A percentile compares a stretch with the other conserved stretches of the same genome.
phyloP scores from a whole-genome alignment of 768 basidiomycete genomes.

The Leucosporidium scottii region DNA sequence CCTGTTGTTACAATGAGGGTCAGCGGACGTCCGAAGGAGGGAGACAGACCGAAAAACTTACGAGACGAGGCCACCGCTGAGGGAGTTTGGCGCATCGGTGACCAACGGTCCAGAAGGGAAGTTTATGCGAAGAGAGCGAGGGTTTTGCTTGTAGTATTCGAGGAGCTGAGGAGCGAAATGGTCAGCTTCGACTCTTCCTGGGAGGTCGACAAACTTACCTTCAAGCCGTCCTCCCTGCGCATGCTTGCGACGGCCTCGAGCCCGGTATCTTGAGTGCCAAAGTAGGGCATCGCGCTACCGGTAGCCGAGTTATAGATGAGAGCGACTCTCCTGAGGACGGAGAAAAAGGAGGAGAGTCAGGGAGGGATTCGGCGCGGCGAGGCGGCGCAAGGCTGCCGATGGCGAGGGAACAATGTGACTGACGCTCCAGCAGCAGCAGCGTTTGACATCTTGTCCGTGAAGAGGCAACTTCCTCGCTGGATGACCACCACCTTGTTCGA shows the following conservation, averaged over 20 bases:
- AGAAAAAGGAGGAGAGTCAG: neutral
- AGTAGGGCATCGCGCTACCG: neutral
- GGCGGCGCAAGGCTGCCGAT: neutral
- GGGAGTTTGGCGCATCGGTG: slow-evolving; percentile 4
- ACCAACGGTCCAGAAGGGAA: slow-evolving; percentile 21
- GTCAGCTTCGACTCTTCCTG: too few species aligned
- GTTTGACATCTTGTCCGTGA: slow-evolving; percentile 50
- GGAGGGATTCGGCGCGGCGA: slow-evolving; percentile 41
- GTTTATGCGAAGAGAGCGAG: neutral
- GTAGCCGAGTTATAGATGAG: slow-evolving; percentile 23
- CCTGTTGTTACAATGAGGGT: neutral
- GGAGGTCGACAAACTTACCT: neutral
- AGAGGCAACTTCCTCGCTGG: slow-evolving; percentile 55
- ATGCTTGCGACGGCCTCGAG: slow-evolving; percentile 12
- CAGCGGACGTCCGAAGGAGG: neutral
- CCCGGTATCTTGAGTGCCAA: slow-evolving; percentile 8
- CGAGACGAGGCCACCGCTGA: slow-evolving; percentile 17
- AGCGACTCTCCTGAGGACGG: slow-evolving; percentile 41
- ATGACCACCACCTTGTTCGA: slow-evolving; percentile 49
- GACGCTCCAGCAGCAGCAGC: neutral
- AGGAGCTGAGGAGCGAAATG: neutral
- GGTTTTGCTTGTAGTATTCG: slow-evolving; percentile 1
- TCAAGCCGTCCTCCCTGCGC: slow-evolving; percentile 9
- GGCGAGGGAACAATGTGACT: neutral
- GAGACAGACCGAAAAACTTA: neutral